Percentiles rank a stretch among this genome's conserved stretches.
Evolutionary conservation across 169 alveolate species (phyloP).

Genomic region (Eimeria falciformis): DNA sequence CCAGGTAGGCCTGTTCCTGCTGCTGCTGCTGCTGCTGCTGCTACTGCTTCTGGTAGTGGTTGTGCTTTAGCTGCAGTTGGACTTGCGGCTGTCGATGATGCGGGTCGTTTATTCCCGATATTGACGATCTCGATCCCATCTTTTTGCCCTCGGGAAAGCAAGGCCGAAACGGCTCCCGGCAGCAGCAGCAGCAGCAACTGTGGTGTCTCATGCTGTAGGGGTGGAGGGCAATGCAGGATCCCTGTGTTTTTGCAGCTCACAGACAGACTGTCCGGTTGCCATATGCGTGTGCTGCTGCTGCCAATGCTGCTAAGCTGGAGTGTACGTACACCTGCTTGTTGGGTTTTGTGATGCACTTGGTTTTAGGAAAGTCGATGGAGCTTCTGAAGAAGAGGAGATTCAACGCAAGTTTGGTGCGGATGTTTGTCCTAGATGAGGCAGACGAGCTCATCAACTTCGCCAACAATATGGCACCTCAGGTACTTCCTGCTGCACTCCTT

Average conservation of each 20-base stretch:
- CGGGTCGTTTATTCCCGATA: no score
- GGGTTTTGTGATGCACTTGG: not conserved
- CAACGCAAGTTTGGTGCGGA: conserved; percentile 82
- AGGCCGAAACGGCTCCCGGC: no score
- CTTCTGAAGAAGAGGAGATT: conserved; percentile 92
- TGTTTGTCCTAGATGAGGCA: conserved; percentile 97
- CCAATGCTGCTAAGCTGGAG: not conserved
- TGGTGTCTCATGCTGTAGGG: no score
- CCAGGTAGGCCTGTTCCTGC: conserved; percentile 93
- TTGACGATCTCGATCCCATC: no score
- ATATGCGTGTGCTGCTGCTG: no score
- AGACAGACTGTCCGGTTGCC: no score
- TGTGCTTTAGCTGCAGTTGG: not conserved
- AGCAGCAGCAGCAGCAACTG: no score
- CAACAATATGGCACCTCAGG: conserved; percentile 93
- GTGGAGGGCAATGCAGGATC: no score
- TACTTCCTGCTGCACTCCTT: conserved; percentile 77
- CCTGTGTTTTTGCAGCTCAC: no score
- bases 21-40: conserved; percentile 52
- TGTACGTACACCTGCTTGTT: no score
- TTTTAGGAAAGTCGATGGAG: conserved; percentile 88
- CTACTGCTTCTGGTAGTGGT: not conserved
- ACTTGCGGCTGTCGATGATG: not conserved
- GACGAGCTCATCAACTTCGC: conserved; percentile 95
- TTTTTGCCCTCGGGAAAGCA: no score